Conservation (phyloP, 1,139 yeast species). For the Yamadazyma sp. region DNA sequence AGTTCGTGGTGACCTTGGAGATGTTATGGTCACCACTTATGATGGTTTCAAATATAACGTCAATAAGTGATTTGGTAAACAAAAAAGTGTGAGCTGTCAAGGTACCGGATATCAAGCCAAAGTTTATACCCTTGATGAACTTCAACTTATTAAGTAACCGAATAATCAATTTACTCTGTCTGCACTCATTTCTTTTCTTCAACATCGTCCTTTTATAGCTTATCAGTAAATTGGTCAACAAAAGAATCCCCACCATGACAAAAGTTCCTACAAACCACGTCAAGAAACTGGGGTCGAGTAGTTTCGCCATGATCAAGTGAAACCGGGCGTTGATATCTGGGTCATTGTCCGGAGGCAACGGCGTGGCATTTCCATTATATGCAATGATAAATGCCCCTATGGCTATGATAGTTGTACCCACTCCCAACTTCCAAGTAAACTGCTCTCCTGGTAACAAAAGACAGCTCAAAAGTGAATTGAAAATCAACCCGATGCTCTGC, state of each 20-base stretch:
- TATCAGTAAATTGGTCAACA: conserved; percentile 23
- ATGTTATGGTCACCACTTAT: conserved; percentile 28
- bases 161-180: conserved; percentile 11
- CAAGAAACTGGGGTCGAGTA: conserved; percentile 29
- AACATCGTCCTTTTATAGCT: conserved; percentile 14
- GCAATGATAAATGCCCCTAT: conserved; percentile 83
- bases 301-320: conserved; percentile 24
- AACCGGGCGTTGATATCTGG: conserved; percentile 27
- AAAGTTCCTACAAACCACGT: conserved; percentile 42
- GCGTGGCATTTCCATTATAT: conserved; percentile 52
- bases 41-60: conserved; percentile 54
- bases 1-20: conserved; percentile 21
- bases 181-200: conserved; percentile 13
- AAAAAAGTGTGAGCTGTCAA: conserved; percentile 83
- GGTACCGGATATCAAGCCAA: conserved; percentile 74
- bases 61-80: conserved; percentile 82
- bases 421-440: conserved; percentile 56
- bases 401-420: conserved; percentile 70
- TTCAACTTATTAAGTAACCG: conserved; percentile 20
- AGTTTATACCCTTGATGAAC: conserved; percentile 53
- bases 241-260: conserved; percentile 24
- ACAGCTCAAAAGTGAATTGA: conserved; percentile 74
- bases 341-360: conserved; percentile 17
- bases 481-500: conserved; percentile 84
- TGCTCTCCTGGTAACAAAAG: conserved; percentile 65